These are phyloP conservation scores for Alloascoidea hylecoeti DNA, from an alignment of 805 yeast genomes.

Conservation along the genomic window DNA sequence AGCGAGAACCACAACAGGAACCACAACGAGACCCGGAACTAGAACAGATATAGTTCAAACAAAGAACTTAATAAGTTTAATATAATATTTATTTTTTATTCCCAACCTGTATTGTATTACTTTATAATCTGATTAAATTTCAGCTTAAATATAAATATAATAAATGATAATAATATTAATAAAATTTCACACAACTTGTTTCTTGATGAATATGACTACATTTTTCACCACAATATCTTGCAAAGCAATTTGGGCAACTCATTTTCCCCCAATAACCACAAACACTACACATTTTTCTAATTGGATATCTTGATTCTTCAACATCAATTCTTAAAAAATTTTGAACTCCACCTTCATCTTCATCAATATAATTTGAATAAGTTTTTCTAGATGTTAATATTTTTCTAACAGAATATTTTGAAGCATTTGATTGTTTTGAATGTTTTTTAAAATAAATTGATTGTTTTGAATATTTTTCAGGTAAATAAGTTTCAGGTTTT, in stretches of 20 bases:
- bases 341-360: conserved; percentile 19
- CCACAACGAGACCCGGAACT: no score
- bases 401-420: conserved; percentile 10
- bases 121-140: no score
- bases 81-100: no score
- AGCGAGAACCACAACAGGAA: no score
- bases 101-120: no score
- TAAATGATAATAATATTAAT: conserved; percentile 7
- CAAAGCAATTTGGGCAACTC: conserved; percentile 21
- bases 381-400: conserved; percentile 22
- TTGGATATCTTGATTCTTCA: conserved; percentile 20
- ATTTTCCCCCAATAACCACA: conserved; percentile 24
- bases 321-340: conserved; percentile 16
- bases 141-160: no score
- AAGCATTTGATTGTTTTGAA: conserved; percentile 1
- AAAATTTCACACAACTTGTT: conserved; percentile 19
- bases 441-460: conserved; percentile 14
- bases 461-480: conserved; percentile 2
- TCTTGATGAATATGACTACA: conserved; percentile 22
- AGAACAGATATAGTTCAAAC: no score
- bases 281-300: conserved; percentile 18
- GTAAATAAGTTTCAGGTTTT: conserved; percentile 5
- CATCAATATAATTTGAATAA: conserved; percentile 22
- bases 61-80: no score
- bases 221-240: conserved; percentile 17